Evolutionary conservation across 345 rosid genomes (phyloP).

Genomic region (Salix viminalis): DNA sequence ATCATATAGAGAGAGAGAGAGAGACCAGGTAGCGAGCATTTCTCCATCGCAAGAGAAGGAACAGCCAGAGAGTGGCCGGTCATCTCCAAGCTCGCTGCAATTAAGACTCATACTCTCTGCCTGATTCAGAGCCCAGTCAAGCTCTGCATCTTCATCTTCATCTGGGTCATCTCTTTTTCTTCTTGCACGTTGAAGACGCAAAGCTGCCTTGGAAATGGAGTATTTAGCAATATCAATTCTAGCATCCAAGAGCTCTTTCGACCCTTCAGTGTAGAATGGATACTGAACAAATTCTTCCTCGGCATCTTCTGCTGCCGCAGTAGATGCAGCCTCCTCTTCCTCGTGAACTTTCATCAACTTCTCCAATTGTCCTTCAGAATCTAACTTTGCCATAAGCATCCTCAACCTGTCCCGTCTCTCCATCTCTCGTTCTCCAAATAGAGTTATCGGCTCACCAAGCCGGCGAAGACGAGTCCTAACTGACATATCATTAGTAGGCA

Average conservation of each 20-base stretch:
- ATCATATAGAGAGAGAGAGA: slow-evolving; percentile 17
- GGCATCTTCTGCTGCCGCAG: slow-evolving; percentile 43
- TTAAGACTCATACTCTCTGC: slow-evolving; percentile 66
- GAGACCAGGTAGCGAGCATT: slow-evolving; percentile 82
- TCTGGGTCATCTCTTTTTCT: slow-evolving; percentile 89
- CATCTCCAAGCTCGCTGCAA: slow-evolving; percentile 85
- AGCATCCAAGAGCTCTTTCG: slow-evolving; percentile 62
- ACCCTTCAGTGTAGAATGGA: slow-evolving; percentile 84
- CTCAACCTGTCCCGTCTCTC: slow-evolving; percentile 89
- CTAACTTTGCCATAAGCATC: slow-evolving; percentile 81
- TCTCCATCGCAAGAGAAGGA: slow-evolving; percentile 80
- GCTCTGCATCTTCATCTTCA: slow-evolving; percentile 84
- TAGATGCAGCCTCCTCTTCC: slow-evolving; percentile 65
- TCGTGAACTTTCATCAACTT: slow-evolving; percentile 82
- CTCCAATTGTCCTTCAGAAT: slow-evolving; percentile 75
- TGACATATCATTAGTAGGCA: slow-evolving; percentile 94
- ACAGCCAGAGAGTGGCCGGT: slow-evolving; percentile 86
- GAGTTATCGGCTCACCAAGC: slow-evolving; percentile 86
- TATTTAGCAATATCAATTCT: slow-evolving; percentile 72
- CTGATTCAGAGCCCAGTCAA: slow-evolving; percentile 64
- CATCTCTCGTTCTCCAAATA: slow-evolving; percentile 95
- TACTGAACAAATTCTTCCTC: slow-evolving; percentile 65
- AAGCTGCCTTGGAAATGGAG: slow-evolving; percentile 62
- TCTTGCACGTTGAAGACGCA: slow-evolving; percentile 58
- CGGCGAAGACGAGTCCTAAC: slow-evolving; percentile 83